These are phyloP conservation scores for Yamadazyma sp. DNA, from an alignment of 1,139 yeast genomes.

Conservation along the genomic window DNA sequence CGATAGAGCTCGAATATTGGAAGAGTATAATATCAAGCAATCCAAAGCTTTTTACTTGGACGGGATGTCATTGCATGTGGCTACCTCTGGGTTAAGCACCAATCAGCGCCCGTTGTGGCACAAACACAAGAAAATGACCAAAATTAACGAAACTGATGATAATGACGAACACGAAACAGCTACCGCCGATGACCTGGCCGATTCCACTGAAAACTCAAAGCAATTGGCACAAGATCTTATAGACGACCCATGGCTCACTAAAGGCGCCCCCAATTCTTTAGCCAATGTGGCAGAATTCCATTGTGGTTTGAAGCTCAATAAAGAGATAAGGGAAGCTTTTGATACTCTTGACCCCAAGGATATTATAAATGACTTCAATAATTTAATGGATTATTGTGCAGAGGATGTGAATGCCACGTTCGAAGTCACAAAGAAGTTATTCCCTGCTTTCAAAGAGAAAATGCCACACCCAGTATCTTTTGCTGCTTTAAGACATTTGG, in stretches of 20 bases:
- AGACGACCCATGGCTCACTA: constrained; percentile 76
- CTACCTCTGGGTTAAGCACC: constrained; percentile 90
- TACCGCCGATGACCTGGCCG: constrained; percentile 8
- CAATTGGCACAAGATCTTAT: constrained; percentile 32
- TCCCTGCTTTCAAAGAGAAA: constrained; percentile 64
- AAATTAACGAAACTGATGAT: constrained; percentile 22
- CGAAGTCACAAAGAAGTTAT: constrained; percentile 63
- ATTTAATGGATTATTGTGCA: constrained; percentile 79
- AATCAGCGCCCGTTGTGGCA: constrained; percentile 83
- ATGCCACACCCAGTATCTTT: constrained; percentile 96
- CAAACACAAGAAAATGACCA: constrained; percentile 49
- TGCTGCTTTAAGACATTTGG: constrained; percentile 78
- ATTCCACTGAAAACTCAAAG: constrained; percentile 11
- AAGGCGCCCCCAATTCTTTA: constrained; percentile 78
- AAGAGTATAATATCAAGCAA: constrained; percentile 71
- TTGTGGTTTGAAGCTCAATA: constrained; percentile 69
- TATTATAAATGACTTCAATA: constrained; percentile 57
- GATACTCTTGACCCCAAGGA: constrained; percentile 52
- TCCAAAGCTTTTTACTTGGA: constrained; percentile 81
- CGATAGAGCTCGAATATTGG: constrained; percentile 82
- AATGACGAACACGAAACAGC: constrained; percentile 22
- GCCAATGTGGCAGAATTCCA: constrained; percentile 81
- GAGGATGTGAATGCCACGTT: constrained; percentile 78
- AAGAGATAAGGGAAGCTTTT: constrained; percentile 66
- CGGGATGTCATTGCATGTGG: constrained; percentile 91